Conservation (phyloP, 768 basidiomycete species). For the Mrakia gelida region DNA sequence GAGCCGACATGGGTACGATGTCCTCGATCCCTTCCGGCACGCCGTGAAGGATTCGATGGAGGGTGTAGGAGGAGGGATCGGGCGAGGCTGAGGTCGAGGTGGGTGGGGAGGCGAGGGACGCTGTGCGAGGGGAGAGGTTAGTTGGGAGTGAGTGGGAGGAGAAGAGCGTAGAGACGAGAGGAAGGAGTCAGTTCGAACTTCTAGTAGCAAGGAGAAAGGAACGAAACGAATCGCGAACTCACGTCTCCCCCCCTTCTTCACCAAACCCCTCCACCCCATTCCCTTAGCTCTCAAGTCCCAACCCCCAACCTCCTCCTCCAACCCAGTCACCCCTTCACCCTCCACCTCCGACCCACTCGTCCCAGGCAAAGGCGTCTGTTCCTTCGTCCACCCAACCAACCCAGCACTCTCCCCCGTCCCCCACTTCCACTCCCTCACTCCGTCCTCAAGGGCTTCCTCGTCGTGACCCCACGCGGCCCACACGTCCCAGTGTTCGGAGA, state of each 20-base stretch:
- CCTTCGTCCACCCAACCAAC: constrained; percentile 9
- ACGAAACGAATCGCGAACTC: constrained; percentile 44
- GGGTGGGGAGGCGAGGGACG: background rate
- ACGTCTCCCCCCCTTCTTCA: constrained; percentile 69
- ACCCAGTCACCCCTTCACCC: background rate
- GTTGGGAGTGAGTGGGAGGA: background rate
- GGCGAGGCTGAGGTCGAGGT: background rate
- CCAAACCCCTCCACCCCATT: constrained; percentile 71
- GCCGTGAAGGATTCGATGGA: constrained; percentile 74
- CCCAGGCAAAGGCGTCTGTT: constrained; percentile 6
- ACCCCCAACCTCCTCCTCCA: constrained; percentile 40
- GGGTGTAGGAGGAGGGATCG: constrained; percentile 50
- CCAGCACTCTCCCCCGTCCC: constrained; percentile 57
- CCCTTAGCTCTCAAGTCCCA: constrained; percentile 50
- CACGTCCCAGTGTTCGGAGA: constrained; percentile 69
- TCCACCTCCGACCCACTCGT: background rate
- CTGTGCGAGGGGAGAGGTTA: background rate
- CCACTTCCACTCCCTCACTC: constrained; percentile 51
- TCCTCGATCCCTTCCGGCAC: constrained; percentile 83
- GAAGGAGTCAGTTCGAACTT: background rate
- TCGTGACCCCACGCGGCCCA: constrained; percentile 65
- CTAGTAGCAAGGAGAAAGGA: background rate
- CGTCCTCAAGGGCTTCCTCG: background rate
- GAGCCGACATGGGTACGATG: constrained; percentile 67
- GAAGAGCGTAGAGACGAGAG: background rate